Conservation (phyloP, 208 protist species). For the Tritrichomonas foetus region DNA sequence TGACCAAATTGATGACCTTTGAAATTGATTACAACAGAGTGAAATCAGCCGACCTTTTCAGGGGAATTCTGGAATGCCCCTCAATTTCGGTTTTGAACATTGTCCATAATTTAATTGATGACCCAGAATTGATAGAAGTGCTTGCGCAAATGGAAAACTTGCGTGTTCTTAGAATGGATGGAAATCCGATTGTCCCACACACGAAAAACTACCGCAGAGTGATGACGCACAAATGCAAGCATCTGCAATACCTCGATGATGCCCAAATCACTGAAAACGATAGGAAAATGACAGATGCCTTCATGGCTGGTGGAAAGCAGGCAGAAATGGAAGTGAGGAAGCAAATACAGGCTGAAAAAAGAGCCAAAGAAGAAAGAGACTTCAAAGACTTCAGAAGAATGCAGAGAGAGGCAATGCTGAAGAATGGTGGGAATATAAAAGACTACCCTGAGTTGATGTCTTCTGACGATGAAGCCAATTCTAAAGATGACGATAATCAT, state of each 20-base stretch:
- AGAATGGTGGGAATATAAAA: not conserved
- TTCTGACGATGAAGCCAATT: not conserved
- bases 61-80: conserved; percentile 61
- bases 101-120: conserved; percentile 74
- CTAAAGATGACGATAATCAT: too few relatives aligned
- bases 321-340: not conserved
- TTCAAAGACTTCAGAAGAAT: not conserved
- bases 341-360: conserved; percentile 31
- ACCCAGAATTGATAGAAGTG: conserved; percentile 63
- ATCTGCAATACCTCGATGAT: conserved; percentile 58
- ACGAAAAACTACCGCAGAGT: conserved; percentile 69
- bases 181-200: conserved; percentile 65
- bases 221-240: conserved; percentile 56
- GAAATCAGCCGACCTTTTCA: conserved; percentile 55
- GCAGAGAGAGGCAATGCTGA: not conserved
- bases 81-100: conserved; percentile 75
- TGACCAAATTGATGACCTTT: conserved; percentile 58
- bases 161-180: conserved; percentile 68
- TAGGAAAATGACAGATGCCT: conserved; percentile 45
- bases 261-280: conserved; percentile 57
- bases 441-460: not conserved
- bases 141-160: conserved; percentile 70
- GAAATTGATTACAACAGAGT: conserved; percentile 67
- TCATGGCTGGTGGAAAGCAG: not conserved
- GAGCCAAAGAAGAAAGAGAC: not conserved